Conservation (phyloP, 306 rosid species). For the Corylus avellana region DNA sequence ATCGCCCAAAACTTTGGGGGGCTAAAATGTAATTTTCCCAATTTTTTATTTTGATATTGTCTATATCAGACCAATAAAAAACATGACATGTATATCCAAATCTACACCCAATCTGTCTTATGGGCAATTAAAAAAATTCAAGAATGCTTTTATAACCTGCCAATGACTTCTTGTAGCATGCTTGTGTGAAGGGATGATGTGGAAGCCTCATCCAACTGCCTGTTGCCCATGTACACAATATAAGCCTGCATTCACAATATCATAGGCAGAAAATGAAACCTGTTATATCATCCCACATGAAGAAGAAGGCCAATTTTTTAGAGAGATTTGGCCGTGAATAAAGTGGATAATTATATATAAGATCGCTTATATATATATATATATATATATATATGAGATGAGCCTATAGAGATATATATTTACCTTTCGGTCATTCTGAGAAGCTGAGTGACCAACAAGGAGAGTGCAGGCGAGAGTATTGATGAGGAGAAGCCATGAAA, state of each 20-base stretch:
- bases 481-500: slow-evolving; percentile 17
- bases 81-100: too few species aligned
- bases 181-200: slow-evolving; percentile 26
- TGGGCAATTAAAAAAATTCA: too few species aligned
- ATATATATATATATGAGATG: too few species aligned
- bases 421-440: slow-evolving; percentile 20
- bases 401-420: background rate
- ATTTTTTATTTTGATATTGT: too few species aligned
- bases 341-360: background rate
- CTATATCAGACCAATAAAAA: too few species aligned
- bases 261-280: background rate
- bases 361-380: too few species aligned
- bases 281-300: background rate
- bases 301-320: background rate
- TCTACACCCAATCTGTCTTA: too few species aligned
- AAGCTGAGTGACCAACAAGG: slow-evolving; percentile 22
- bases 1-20: too few species aligned
- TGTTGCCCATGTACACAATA: slow-evolving; percentile 46
- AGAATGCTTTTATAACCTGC: slow-evolving; percentile 27
- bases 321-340: background rate
- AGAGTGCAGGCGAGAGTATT: slow-evolving; percentile 6
- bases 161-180: slow-evolving; percentile 36
- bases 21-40: too few species aligned
- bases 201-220: slow-evolving; percentile 13
- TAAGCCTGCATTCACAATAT: slow-evolving; percentile 34